Evolutionary conservation across 768 basidiomycete genomes (phyloP).

Genomic region (Rhodosporidiobolus odoratus): DNA sequence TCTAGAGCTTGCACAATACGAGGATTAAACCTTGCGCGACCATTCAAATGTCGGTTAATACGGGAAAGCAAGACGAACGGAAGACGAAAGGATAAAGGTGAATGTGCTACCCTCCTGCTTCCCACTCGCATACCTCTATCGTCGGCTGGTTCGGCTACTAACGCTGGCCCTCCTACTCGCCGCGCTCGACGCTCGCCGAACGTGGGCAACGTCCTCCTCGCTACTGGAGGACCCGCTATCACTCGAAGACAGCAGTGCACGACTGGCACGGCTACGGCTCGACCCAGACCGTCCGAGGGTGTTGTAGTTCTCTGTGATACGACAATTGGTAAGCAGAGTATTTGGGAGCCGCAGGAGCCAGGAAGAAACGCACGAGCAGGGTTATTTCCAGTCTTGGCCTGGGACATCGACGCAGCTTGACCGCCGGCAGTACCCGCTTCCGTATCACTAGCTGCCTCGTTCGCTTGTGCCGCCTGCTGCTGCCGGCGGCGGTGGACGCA

Average conservation of each 20-base stretch:
- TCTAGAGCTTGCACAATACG: no score
- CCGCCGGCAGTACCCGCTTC: neutral
- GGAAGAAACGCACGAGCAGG: neutral
- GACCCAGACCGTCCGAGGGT: neutral
- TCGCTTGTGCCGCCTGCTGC: neutral
- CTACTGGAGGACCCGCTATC: neutral
- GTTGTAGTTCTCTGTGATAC: neutral
- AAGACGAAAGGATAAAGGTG: no score
- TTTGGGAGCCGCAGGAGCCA: neutral
- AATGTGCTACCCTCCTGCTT: no score
- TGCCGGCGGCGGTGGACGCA: neutral
- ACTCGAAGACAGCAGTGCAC: slow-evolving; percentile 1
- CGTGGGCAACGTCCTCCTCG: neutral
- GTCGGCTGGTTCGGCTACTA: no score
- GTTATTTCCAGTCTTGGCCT: no score
- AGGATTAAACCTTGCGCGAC: no score
- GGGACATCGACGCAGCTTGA: no score
- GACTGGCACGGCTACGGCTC: neutral
- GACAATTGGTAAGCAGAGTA: neutral
- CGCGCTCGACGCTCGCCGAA: neutral
- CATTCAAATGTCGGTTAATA: no score
- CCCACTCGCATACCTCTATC: no score
- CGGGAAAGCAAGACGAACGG: no score
- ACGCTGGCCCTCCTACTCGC: no score
- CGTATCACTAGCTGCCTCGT: neutral